These are phyloP conservation scores for Ramaria sp. DNA, from an alignment of 768 basidiomycete species.

Conservation along the genomic window DNA sequence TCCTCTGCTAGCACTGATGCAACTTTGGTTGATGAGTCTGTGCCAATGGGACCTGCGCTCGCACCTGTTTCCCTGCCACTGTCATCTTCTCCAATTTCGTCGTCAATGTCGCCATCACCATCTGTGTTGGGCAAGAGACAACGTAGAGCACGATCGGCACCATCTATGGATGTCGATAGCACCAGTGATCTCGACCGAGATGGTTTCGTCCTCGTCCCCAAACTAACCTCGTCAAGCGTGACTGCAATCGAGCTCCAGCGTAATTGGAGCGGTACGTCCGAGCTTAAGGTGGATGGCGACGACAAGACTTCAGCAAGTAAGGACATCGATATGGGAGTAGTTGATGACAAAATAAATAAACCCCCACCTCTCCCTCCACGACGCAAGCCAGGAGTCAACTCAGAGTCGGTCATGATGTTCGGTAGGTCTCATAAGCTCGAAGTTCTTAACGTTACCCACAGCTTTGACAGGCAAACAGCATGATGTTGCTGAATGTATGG, in stretches of 20 bases:
- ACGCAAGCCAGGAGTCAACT: slow-evolving; percentile 30
- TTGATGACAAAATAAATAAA: slow-evolving; percentile 23
- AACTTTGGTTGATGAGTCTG: slow-evolving; percentile 71
- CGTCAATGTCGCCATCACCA: slow-evolving; percentile 24
- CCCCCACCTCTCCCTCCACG: slow-evolving; percentile 50
- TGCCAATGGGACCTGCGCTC: slow-evolving; percentile 12
- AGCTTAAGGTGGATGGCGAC: background rate
- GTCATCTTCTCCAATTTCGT: background rate
- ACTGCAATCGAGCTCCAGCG: slow-evolving; percentile 9
- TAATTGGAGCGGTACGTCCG: background rate
- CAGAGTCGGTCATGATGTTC: slow-evolving; percentile 85
- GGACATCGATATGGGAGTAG: slow-evolving; percentile 21
- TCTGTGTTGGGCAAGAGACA: slow-evolving; percentile 64
- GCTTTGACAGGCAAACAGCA: slow-evolving; percentile 75
- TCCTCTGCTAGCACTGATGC: slow-evolving; percentile 84
- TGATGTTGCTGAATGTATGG: slow-evolving; percentile 98
- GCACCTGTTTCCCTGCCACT: slow-evolving; percentile 12
- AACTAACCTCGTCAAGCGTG: slow-evolving; percentile 19
- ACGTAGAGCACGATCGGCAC: slow-evolving; percentile 19
- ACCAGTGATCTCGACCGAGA: slow-evolving; percentile 29
- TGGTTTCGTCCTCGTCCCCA: slow-evolving; percentile 31
- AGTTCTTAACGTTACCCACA: slow-evolving; percentile 11
- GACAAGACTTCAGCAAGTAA: background rate
- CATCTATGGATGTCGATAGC: slow-evolving; percentile 46
- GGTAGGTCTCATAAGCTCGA: slow-evolving; percentile 34